These are phyloP conservation scores for Microascus cirrosus DNA, from an alignment of 2,329 filamentous ascomycete species.

Conservation along the genomic window DNA sequence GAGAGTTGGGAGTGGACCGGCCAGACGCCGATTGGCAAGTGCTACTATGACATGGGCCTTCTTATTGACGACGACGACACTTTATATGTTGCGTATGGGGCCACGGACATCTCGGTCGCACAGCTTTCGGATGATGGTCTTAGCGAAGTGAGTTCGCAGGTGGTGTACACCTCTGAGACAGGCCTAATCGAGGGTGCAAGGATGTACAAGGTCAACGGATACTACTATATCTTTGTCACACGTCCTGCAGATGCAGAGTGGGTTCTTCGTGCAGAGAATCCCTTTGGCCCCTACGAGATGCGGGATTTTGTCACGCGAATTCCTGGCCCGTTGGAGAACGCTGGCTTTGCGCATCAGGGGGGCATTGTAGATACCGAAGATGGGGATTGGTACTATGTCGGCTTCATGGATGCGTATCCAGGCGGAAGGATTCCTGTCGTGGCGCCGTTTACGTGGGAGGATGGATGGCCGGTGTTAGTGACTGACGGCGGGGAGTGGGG, in stretches of 20 bases:
- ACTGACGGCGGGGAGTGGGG: constrained; percentile 32
- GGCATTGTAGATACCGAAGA: constrained; percentile 37
- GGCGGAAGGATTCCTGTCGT: constrained; percentile 41
- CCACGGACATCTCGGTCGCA: constrained; percentile 34
- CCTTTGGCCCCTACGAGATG: constrained; percentile 4
- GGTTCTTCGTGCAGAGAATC: neutral
- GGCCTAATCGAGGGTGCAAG: constrained; percentile 36
- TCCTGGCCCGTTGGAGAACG: neutral
- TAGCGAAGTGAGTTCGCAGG: constrained; percentile 27
- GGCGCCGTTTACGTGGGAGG: constrained; percentile 36
- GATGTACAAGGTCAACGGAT: constrained; percentile 45
- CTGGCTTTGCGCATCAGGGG: constrained; percentile 39
- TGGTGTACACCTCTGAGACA: constrained; percentile 23
- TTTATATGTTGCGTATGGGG: constrained; percentile 47
- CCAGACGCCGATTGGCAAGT: constrained; percentile 18
- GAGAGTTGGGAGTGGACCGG: constrained; percentile 5
- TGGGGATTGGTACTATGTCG: constrained; percentile 46
- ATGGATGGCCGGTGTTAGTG: constrained; percentile 35
- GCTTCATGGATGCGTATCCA: constrained; percentile 41
- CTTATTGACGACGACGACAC: constrained; percentile 48
- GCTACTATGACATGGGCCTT: constrained; percentile 47
- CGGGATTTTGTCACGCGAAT: neutral
- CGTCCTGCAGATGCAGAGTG: constrained; percentile 1
- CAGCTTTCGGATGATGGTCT: constrained; percentile 33
- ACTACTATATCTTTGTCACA: constrained; percentile 39